phyloP scores from a whole-genome alignment of 495 filamentous ascomycete species.

The Tuber umbilicatum region DNA sequence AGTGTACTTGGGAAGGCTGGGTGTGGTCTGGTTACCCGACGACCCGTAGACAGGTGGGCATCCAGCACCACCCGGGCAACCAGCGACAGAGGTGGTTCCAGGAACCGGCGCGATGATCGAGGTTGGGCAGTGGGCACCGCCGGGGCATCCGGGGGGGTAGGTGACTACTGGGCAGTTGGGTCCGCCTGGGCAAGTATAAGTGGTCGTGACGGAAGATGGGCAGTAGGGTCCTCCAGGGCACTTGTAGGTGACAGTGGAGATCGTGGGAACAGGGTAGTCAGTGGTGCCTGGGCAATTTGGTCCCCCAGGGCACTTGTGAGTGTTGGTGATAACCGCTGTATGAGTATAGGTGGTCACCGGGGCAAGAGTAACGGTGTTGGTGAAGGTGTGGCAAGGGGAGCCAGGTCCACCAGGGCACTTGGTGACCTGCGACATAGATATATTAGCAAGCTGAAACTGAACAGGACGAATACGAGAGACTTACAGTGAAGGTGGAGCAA shows the following conservation, averaged over 20 bases:
- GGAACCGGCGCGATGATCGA: neutral
- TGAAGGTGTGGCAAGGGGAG: slow-evolving; percentile 23
- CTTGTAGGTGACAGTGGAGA: slow-evolving; percentile 12
- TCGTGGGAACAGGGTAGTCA: slow-evolving; percentile 13
- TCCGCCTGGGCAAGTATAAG: neutral
- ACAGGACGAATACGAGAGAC: neutral
- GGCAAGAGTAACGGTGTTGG: slow-evolving; percentile 24
- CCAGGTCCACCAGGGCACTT: slow-evolving; percentile 19
- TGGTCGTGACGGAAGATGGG: neutral
- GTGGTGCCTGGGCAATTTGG: slow-evolving; percentile 11
- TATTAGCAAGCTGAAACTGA: neutral
- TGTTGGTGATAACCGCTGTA: slow-evolving; percentile 13
- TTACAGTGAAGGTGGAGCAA: slow-evolving; percentile 27
- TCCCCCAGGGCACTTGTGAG: slow-evolving; percentile 5
- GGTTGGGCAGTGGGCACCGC: slow-evolving; percentile 16
- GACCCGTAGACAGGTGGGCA: neutral
- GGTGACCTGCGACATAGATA: slow-evolving; percentile 1
- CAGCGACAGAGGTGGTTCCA: neutral
- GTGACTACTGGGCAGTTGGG: slow-evolving; percentile 3
- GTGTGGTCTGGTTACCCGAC: neutral
- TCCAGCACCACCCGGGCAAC: slow-evolving; percentile 5
- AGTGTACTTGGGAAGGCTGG: neutral
- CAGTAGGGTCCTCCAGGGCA: slow-evolving; percentile 13
- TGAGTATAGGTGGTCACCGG: slow-evolving; percentile 19
- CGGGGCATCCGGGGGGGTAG: slow-evolving; percentile 6